These are phyloP conservation scores for Boletus reticuloceps DNA, from an alignment of 768 basidiomycete genomes.

Conservation along the genomic window DNA sequence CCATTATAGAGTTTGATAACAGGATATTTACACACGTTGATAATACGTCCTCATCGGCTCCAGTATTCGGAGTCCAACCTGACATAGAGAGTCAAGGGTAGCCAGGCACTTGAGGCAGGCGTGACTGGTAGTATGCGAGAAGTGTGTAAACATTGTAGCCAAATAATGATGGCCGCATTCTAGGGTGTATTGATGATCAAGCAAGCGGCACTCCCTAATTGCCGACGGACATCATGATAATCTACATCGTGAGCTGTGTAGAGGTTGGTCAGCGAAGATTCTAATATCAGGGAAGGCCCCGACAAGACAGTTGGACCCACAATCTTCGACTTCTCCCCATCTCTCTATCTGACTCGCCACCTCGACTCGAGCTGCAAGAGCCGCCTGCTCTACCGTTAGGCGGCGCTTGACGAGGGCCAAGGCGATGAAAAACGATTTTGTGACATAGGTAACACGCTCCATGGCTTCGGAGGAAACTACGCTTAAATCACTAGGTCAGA, in stretches of 20 bases:
- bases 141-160: conserved; percentile 2
- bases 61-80: conserved; percentile 8
- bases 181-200: conserved; percentile 41
- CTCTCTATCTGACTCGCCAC: conserved; percentile 93
- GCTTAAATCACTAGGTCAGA: neutral
- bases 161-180: conserved; percentile 6
- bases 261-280: conserved; percentile 12
- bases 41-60: conserved; percentile 9
- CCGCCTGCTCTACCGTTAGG: conserved; percentile 80
- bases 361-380: conserved; percentile 85
- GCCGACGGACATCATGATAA: conserved; percentile 86
- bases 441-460: conserved; percentile 85
- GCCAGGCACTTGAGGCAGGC: neutral
- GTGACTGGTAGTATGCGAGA: conserved; percentile 4
- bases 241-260: conserved; percentile 93
- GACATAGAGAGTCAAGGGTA: conserved; percentile 9
- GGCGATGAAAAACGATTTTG: conserved; percentile 89
- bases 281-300: neutral
- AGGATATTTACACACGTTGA: conserved; percentile 17
- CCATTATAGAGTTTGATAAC: conserved; percentile 17
- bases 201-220: conserved; percentile 78
- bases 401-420: conserved; percentile 78
- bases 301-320: conserved; percentile 49
- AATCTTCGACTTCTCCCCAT: conserved; percentile 99
- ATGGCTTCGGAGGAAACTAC: conserved; percentile 52